phyloP scores from a whole-genome alignment of 257 asterid species.

The Solanum gandarillasii region DNA sequence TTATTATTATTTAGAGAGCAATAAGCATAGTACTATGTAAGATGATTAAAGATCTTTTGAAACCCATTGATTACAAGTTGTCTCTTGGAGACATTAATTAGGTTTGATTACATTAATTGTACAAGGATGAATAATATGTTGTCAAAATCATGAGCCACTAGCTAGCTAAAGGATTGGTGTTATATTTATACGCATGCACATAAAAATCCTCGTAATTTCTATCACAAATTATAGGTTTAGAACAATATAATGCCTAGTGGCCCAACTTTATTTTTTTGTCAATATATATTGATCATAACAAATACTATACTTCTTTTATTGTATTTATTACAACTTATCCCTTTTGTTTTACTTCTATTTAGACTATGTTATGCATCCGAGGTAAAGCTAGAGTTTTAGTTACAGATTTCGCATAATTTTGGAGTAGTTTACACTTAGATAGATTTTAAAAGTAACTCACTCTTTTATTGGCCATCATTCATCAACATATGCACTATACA shows the following conservation, averaged over 20 bases:
- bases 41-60: background rate
- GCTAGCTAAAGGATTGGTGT: background rate
- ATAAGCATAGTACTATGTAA: background rate
- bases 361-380: background rate
- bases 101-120: background rate
- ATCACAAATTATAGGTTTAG: background rate
- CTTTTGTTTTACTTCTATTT: too few species aligned
- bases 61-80: background rate
- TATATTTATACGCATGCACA: background rate
- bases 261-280: background rate
- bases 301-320: background rate
- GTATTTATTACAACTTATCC: background rate
- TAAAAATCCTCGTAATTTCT: background rate
- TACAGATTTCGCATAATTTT: too few species aligned
- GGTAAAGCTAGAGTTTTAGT: too few species aligned
- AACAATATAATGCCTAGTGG: background rate
- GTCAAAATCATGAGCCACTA: background rate
- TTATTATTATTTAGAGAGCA: background rate
- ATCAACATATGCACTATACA: background rate
- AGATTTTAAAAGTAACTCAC: background rate
- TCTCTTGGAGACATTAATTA: background rate
- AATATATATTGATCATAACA: background rate
- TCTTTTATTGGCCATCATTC: background rate
- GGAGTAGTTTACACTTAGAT: background rate
- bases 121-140: background rate